Evolutionary conservation across 164 flowering plant species (phyloP).

Genomic region (Magnolia kwangsiensis): DNA sequence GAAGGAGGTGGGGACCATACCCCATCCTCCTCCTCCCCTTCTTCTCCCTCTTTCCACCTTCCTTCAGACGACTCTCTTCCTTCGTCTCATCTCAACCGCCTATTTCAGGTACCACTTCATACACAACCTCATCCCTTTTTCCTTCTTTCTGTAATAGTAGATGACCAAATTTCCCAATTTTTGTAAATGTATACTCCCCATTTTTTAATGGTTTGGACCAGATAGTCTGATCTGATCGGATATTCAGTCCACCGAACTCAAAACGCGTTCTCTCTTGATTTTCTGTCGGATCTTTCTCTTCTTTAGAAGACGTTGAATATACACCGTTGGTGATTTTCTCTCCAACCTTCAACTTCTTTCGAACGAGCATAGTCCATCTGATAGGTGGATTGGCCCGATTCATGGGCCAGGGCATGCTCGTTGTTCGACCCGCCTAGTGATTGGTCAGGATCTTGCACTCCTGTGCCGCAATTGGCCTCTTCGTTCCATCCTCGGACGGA

Average conservation of each 20-base stretch:
- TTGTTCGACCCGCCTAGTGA: neutral
- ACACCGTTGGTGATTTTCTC: too few species aligned
- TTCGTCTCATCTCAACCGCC: conserved; percentile 43
- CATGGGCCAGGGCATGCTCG: too few species aligned
- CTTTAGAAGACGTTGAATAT: too few species aligned
- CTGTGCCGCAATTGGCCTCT: neutral
- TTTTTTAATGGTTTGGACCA: too few species aligned
- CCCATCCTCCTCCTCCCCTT: conserved; percentile 12
- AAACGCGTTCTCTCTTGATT: too few species aligned
- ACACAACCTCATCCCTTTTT: neutral
- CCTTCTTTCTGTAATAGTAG: neutral
- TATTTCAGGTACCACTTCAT: conserved; percentile 49
- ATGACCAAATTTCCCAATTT: neutral
- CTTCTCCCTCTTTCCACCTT: conserved; percentile 10
- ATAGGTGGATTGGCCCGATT: too few species aligned
- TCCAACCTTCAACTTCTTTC: too few species aligned
- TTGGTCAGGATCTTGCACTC: neutral
- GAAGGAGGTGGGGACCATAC: conserved; percentile 17
- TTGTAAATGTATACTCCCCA: neutral
- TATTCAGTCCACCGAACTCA: too few species aligned
- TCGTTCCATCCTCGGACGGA: too few species aligned
- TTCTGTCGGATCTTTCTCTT: too few species aligned
- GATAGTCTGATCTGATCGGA: too few species aligned
- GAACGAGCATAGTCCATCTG: too few species aligned
- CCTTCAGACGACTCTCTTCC: conserved; percentile 7